A percentile compares a stretch with the other conserved stretches of the same genome.
These are phyloP conservation scores for Rhizopogon vulgaris DNA, from an alignment of 768 basidiomycete genomes.

Conservation along the genomic window DNA sequence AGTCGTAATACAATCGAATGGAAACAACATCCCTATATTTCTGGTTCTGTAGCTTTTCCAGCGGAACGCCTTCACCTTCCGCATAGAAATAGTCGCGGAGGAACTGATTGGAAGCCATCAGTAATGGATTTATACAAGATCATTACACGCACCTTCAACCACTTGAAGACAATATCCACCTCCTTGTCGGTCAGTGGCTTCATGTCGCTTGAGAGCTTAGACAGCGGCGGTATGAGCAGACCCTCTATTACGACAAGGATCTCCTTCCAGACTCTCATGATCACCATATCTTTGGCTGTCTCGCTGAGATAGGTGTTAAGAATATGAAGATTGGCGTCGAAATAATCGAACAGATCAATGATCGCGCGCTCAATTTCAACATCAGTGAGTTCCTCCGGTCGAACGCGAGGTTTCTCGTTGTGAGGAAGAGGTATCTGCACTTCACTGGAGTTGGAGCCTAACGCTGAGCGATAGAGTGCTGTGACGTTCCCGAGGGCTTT, in stretches of 20 bases:
- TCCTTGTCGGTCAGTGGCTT: constrained; percentile 91
- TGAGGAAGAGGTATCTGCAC: constrained; percentile 72
- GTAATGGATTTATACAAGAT: not conserved
- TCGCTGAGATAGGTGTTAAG: constrained; percentile 85
- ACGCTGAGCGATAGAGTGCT: constrained; percentile 73
- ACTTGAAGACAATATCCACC: constrained; percentile 97
- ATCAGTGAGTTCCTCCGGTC: constrained; percentile 81
- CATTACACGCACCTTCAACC: constrained; percentile 71
- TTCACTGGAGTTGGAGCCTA: constrained; percentile 60
- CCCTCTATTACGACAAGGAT: constrained; percentile 81
- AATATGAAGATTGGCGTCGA: constrained; percentile 88
- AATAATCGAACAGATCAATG: constrained; percentile 88
- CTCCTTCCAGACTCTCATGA: constrained; percentile 95
- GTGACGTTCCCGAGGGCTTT: constrained; percentile 81
- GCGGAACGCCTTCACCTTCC: constrained; percentile 83
- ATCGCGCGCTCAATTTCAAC: constrained; percentile 94
- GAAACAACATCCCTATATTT: constrained; percentile 91
- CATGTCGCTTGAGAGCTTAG: constrained; percentile 83
- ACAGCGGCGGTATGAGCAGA: constrained; percentile 85
- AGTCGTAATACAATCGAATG: constrained; percentile 93
- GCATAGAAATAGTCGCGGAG: constrained; percentile 93
- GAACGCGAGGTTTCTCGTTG: constrained; percentile 69
- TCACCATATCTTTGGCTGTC: constrained; percentile 84
- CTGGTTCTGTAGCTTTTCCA: constrained; percentile 85
- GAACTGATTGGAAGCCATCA: constrained; percentile 48